Evolutionary conservation across 148 eudicot genomes (phyloP).

Genomic region (Amaranthus palmeri): DNA sequence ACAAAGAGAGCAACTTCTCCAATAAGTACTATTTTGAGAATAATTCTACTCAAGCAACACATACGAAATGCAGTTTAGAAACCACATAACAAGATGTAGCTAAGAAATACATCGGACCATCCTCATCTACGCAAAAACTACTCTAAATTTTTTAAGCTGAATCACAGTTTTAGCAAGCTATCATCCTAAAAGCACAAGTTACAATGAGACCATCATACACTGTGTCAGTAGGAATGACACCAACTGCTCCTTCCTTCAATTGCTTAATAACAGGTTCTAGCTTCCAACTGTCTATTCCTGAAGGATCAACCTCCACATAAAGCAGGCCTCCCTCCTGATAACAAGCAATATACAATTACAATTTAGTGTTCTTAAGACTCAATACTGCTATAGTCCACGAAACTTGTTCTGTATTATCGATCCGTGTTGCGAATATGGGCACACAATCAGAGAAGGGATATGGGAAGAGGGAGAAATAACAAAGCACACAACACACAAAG

Average conservation of each 20-base stretch:
- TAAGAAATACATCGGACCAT: not conserved
- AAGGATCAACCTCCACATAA: conserved; percentile 78
- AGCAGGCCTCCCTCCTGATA: conserved; percentile 59
- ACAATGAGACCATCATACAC: conserved; percentile 43
- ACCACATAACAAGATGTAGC: not conserved
- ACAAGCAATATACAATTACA: not conserved
- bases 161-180: not conserved
- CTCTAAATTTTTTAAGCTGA: not conserved
- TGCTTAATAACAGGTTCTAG: conserved; percentile 63
- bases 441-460: too few species aligned
- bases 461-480: too few species aligned
- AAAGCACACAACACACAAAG: too few species aligned
- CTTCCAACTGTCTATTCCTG: conserved; percentile 72
- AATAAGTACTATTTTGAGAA: not conserved
- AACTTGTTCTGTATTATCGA: too few species aligned
- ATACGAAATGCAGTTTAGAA: not conserved
- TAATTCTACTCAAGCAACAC: not conserved
- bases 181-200: not conserved
- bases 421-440: too few species aligned
- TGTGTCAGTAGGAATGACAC: conserved; percentile 94
- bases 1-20: not conserved
- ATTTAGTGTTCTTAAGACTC: not conserved
- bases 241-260: conserved; percentile 77
- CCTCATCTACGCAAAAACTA: not conserved
- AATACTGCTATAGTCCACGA: too few species aligned